Evolutionary conservation across 2,329 filamentous ascomycete species (phyloP).

Genomic region (Colletotrichum neosansevieriae): DNA sequence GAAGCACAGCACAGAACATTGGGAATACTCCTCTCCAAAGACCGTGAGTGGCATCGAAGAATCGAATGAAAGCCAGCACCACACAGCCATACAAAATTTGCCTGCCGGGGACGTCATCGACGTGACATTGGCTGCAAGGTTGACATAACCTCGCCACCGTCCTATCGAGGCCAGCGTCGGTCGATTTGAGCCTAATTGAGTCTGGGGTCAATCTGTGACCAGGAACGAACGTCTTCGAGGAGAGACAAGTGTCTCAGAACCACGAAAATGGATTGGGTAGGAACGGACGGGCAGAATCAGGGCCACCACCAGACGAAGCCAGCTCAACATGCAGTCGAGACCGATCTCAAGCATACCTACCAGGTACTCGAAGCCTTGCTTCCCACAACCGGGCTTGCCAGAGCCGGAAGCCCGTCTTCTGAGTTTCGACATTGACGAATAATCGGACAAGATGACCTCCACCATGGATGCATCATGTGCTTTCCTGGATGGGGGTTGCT

Average conservation of each 20-base stretch:
- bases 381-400: slow-evolving; percentile 13
- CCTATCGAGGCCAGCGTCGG: slow-evolving; percentile 17
- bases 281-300: slow-evolving; percentile 3
- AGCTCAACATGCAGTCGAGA: slow-evolving; percentile 47
- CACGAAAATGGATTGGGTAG: slow-evolving; percentile 5
- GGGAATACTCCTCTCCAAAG: background rate
- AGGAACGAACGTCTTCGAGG: slow-evolving; percentile 3
- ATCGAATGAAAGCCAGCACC: slow-evolving; percentile 5
- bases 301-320: slow-evolving; percentile 15
- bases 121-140: slow-evolving; percentile 26
- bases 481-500: slow-evolving; percentile 12
- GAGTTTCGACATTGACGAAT: slow-evolving; percentile 28
- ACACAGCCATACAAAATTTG: background rate
- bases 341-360: slow-evolving; percentile 42
- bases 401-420: slow-evolving; percentile 30
- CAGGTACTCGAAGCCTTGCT: slow-evolving; percentile 4
- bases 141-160: slow-evolving; percentile 25
- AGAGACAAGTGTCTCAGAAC: background rate
- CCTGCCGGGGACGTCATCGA: slow-evolving; percentile 26
- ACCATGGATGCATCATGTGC: slow-evolving; percentile 14
- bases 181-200: slow-evolving; percentile 16
- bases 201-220: background rate
- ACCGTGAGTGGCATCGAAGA: background rate
- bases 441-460: background rate
- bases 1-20: background rate